Base-by-base conservation (phyloP, 75 land plant genomes). In the Sequoiadendron giganteum region DNA sequence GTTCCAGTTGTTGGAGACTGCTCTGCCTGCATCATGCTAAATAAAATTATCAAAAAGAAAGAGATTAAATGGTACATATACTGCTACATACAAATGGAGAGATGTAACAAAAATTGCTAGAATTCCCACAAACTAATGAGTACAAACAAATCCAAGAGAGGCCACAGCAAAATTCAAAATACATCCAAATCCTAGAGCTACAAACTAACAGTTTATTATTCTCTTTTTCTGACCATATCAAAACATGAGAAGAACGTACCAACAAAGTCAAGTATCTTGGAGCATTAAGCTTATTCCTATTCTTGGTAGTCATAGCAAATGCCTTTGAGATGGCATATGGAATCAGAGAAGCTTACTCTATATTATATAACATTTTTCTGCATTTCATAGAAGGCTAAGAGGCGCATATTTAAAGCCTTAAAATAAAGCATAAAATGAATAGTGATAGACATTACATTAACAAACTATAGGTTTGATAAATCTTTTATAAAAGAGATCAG, bases 1-100 rank as follows among this genome's bases (percentile, higher is more conserved):
- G 93, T 90, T 43, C 98, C 98, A n/a, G 97, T 95, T 43, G 99
- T 96, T 80, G 98, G 98, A 85, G 98, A 97, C 76, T 93, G 95
- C 84, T 94, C 93, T 83, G 90, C 95, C 99, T 95, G 92, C 87
- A 91, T 42, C 16, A 45, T 43, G 21, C 49, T 43, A 42, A 3
- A 40, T 43, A 10, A 79, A 28, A 43, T 25, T 81, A 45, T 25
- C 19, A 42, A 81, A 42, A 43, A 43, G 34, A 30, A 28, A 21
- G 18, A 81, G 45, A 83, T 40, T 45, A 83, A 83, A 83, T 30
- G 28, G 48, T 42, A 19, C 84, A 83, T 83, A 28, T 83, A 83
- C 25, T 21, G 45, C 40, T 83, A 45, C 10, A 83, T 11, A 83
- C 19, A 40, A 3, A 38, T 45, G 10, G 32, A 85, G 34, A 85